Conservation (phyloP, 139 green algal species). For the Picochlorum sp. region DNA sequence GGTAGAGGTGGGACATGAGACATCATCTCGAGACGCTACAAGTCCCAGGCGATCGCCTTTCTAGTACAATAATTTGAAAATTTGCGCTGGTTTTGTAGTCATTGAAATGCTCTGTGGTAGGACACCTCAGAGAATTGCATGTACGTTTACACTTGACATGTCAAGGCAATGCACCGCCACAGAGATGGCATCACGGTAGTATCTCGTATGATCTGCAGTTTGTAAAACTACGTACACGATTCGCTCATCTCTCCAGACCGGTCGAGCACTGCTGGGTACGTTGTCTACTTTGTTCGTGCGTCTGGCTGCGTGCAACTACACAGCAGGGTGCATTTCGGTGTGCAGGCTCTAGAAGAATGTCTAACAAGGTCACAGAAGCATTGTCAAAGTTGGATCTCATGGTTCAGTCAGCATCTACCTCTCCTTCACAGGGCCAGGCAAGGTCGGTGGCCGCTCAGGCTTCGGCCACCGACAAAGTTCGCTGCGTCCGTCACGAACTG, state of each 20-base stretch:
- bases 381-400: slow-evolving; percentile 32
- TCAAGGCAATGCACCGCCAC: not conserved
- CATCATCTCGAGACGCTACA: too few species aligned
- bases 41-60: too few species aligned
- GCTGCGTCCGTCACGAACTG: slow-evolving; percentile 45
- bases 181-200: not conserved
- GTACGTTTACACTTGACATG: not conserved
- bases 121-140: not conserved
- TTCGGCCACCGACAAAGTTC: not conserved
- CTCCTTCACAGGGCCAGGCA: not conserved
- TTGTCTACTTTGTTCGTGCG: not conserved
- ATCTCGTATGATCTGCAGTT: not conserved
- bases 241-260: not conserved
- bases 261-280: not conserved
- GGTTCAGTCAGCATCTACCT: slow-evolving; percentile 9
- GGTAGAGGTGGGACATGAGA: too few species aligned
- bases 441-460: not conserved
- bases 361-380: slow-evolving; percentile 20
- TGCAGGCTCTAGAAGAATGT: slow-evolving; percentile 15
- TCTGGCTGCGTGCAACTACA: too few species aligned
- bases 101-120: slow-evolving; percentile 1
- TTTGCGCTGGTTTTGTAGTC: not conserved
- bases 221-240: not conserved
- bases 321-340: not conserved
- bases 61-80: not conserved